Evolutionary conservation across 2,329 filamentous ascomycete genomes (phyloP).

Genomic region (Colletotrichum camelliae): DNA sequence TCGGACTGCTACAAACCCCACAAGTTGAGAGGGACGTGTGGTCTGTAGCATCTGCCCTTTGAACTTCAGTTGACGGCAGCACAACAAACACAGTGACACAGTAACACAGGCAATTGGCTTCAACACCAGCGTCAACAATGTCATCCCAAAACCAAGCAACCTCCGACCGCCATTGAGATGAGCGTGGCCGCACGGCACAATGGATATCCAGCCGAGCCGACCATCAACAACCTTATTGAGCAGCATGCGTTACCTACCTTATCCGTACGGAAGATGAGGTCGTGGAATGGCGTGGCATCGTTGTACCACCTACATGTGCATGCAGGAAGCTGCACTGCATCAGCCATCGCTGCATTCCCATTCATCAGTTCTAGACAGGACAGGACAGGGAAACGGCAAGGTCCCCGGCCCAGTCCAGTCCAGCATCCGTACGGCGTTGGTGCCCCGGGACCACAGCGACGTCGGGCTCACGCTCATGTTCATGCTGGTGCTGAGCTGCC

Average conservation of each 20-base stretch:
- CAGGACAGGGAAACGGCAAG: neutral
- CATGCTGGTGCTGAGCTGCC: neutral
- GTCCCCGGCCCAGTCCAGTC: neutral
- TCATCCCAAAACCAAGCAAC: neutral
- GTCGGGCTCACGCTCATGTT: neutral
- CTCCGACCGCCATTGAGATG: neutral
- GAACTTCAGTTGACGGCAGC: neutral
- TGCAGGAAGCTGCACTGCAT: slow-evolving; percentile 8
- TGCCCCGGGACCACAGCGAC: neutral
- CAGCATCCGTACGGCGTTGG: neutral
- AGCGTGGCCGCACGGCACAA: neutral
- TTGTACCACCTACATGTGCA: slow-evolving; percentile 8
- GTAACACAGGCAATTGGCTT: neutral
- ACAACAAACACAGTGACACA: neutral
- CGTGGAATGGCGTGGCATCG: neutral
- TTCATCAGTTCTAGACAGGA: neutral
- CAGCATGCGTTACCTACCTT: neutral
- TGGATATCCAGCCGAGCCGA: neutral
- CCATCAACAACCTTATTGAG: slow-evolving; percentile 1
- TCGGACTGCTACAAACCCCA: neutral
- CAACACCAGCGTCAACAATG: neutral
- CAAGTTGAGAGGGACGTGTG: neutral
- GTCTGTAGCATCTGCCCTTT: neutral
- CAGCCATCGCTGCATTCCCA: slow-evolving; percentile 1
- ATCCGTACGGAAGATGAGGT: neutral